These are phyloP conservation scores for Colletotrichum cordylinicola DNA, from an alignment of 2,329 filamentous ascomycete species.

Conservation along the genomic window DNA sequence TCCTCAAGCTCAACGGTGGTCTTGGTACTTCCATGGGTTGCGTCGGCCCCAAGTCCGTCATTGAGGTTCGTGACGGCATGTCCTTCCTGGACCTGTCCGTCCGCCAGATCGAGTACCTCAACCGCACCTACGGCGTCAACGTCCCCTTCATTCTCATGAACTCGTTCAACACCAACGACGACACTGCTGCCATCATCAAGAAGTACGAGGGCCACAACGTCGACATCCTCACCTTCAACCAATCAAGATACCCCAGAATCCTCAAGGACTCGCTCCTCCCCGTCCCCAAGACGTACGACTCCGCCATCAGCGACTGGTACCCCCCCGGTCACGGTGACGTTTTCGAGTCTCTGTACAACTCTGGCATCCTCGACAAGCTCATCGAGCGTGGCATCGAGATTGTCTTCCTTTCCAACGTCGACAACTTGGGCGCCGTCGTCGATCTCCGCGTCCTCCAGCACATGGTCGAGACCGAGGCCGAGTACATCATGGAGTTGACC, in stretches of 20 bases:
- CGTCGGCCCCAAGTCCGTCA: conserved; percentile 98
- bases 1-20: conserved; percentile 99
- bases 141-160: conserved; percentile 99
- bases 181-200: conserved; percentile 99
- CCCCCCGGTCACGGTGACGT: conserved; percentile 99
- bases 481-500: conserved; percentile 99
- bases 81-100: conserved; percentile 99
- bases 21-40: conserved; percentile 99
- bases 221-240: conserved; percentile 98
- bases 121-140: conserved; percentile 96
- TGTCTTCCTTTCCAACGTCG: conserved; percentile 98
- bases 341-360: conserved; percentile 99
- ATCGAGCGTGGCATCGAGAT: conserved; percentile 95
- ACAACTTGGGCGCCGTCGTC: conserved; percentile 97
- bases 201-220: conserved; percentile 99
- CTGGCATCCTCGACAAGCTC: conserved; percentile 95
- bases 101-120: conserved; percentile 98
- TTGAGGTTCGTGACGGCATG: conserved; percentile 99
- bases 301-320: conserved; percentile 95
- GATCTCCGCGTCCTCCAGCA: conserved; percentile 98
- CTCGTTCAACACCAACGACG: conserved; percentile 99
- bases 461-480: conserved; percentile 96
- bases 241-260: conserved; percentile 97
- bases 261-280: conserved; percentile 98
- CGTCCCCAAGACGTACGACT: conserved; percentile 87